Evolutionary conservation across 306 rosid species (phyloP), one percentile per base, ranked within the genome.

Genomic region (Inga oerstediana): DNA sequence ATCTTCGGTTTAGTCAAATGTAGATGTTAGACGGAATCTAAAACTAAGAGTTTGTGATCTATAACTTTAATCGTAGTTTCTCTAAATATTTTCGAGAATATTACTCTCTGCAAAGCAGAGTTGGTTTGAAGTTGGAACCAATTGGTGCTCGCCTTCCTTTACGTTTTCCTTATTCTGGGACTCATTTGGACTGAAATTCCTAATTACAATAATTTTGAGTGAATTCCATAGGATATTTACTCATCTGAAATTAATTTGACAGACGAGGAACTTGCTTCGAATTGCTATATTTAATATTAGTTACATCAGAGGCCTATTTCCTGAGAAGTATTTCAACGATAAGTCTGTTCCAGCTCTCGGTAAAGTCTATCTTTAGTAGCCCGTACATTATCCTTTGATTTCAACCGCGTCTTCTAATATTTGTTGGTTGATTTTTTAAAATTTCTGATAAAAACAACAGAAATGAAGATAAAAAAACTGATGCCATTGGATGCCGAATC

Each of bases 191-290:
- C 45, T 32, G 8, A 68, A 43, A 43, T 5, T 45, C 48, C 15
- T 64, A 35, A 24, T 75, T 59, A 5, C 65, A 39, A 49, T 70
- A 74, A 84, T 78, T 10, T 34, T 49, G 81, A 43, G 71, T 80
- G 41, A 24, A 85, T 59, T 24, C 48, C 43, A 81, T 78, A 58
- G 49, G 72, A 65, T 77, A 24, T 61, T 37, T 24, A 72, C 72
- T 68, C 32, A 61, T 72, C 80, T 78, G 84, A 61, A 70, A 76
- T 32, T 77, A 22, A 59, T 83, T 52, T 81, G 41, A 43, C 82
- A 96, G 99, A 93, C 97, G 80, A 93, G 98, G 89, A 96, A 96
- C 85, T 90, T 96, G 91, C 97, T 96, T 62, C 92, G 98, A 52
- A 96, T 96, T 69, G 99, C 99, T 72, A 92, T 96, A 79, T 96